Percentiles rank a stretch among this genome's conserved stretches.
Conservation (phyloP, 78 protist genomes). For the Anaeramoeba ignava region DNA sequence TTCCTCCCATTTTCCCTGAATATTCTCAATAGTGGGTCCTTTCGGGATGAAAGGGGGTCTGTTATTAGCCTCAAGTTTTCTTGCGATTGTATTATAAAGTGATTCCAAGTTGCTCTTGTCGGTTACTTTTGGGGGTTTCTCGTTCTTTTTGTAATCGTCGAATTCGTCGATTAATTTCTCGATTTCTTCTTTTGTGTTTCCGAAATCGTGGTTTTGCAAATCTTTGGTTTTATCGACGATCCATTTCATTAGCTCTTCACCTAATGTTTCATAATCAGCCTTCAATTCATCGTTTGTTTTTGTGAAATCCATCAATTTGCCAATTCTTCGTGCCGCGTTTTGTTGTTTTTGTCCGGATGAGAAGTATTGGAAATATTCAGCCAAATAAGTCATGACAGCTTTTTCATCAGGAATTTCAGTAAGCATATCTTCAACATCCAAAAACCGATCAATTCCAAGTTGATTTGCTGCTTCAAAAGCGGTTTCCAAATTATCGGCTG, state of each 20-base stretch:
- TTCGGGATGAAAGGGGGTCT: neutral
- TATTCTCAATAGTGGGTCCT: neutral
- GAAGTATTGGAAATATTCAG: slow-evolving; percentile 1
- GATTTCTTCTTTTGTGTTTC: neutral
- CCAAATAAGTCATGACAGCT: neutral
- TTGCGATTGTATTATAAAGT: neutral
- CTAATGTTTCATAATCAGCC: neutral
- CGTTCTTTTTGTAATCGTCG: neutral
- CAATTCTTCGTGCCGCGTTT: neutral
- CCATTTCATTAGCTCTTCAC: neutral
- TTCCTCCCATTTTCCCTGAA: neutral
- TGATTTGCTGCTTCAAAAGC: neutral
- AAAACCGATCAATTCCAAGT: neutral
- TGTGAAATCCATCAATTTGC: neutral
- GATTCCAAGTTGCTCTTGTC: neutral
- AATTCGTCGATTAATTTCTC: neutral
- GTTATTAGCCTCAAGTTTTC: neutral
- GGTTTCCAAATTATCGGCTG: neutral
- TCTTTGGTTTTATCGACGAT: neutral
- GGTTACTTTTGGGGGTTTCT: neutral
- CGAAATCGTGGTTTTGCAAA: neutral
- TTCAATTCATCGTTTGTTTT: neutral
- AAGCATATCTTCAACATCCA: neutral
- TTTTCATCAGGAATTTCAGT: neutral
- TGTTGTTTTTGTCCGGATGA: neutral